Conservation (phyloP, 75 land plant genomes). For the Chamaecyparis obtusa region DNA sequence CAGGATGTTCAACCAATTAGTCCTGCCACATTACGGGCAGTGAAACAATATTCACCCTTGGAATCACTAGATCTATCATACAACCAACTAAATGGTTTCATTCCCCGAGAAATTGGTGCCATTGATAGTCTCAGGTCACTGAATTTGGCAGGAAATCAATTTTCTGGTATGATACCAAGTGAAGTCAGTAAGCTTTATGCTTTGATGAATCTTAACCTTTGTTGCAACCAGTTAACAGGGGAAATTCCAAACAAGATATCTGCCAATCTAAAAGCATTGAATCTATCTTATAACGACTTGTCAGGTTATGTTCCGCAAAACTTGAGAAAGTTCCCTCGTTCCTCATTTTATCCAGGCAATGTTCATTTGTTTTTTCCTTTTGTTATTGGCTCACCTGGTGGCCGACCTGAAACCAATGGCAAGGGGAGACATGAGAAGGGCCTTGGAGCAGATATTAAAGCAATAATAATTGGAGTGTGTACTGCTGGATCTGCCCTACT, state of each 20-base stretch:
- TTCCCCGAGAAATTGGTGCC: constrained; percentile 42
- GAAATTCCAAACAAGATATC: constrained; percentile 63
- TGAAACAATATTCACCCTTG: constrained; percentile 22
- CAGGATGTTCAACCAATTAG: neutral
- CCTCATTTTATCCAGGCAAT: constrained; percentile 90
- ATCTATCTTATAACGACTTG: constrained; percentile 69
- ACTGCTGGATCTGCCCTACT: constrained; percentile 36
- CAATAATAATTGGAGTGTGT: constrained; percentile 52
- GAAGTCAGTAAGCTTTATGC: constrained; percentile 31
- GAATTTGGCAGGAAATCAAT: constrained; percentile 35
- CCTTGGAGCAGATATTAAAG: constrained; percentile 30
- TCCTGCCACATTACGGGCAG: constrained; percentile 4
- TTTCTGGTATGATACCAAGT: constrained; percentile 39
- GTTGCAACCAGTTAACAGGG: constrained; percentile 62
- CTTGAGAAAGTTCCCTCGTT: constrained; percentile 55
- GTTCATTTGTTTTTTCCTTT: constrained; percentile 30
- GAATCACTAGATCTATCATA: constrained; percentile 61
- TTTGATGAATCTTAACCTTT: constrained; percentile 54
- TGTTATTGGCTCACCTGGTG: neutral
- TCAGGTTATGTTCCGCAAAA: constrained; percentile 72
- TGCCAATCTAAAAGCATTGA: constrained; percentile 31
- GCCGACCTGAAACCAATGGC: neutral
- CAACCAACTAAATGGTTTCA: constrained; percentile 56
- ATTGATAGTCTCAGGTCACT: constrained; percentile 27
- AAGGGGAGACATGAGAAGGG: constrained; percentile 15